Percentiles rank a stretch among this genome's conserved stretches.
Evolutionary conservation across 805 yeast genomes (phyloP).

Genomic region (Kluyveromyces starmeri): DNA sequence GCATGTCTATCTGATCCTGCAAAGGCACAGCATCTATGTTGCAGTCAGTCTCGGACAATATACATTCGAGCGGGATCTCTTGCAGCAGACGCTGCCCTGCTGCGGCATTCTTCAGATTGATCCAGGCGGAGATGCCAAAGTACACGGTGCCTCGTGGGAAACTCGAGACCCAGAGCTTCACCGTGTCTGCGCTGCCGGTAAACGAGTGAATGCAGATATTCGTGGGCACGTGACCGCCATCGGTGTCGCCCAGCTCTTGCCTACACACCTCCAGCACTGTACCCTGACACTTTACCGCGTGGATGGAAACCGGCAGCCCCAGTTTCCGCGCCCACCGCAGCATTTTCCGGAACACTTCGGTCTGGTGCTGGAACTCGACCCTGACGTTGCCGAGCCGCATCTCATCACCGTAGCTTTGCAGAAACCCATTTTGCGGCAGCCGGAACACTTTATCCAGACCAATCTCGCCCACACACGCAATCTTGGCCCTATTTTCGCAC

Average conservation of each 20-base stretch:
- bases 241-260: constrained; percentile 18
- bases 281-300: constrained; percentile 78
- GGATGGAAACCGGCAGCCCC: constrained; percentile 57
- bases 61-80: constrained; percentile 28
- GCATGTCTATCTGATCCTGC: constrained; percentile 9
- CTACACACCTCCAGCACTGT: constrained; percentile 36
- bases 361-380: constrained; percentile 63
- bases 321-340: constrained; percentile 44
- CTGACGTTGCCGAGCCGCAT: constrained; percentile 33
- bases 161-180: constrained; percentile 35
- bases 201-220: constrained; percentile 71
- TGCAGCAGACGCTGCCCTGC: constrained; percentile 25
- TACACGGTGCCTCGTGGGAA: constrained; percentile 18
- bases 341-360: constrained; percentile 39
- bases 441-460: constrained; percentile 77
- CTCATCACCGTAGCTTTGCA: constrained; percentile 14
- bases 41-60: constrained; percentile 49
- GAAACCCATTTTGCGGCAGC: constrained; percentile 51
- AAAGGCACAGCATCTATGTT: constrained; percentile 13
- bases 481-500: no score
- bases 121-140: constrained; percentile 26
- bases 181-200: constrained; percentile 72
- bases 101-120: constrained; percentile 23
- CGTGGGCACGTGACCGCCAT: constrained; percentile 5
- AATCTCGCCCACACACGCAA: constrained; percentile 69